Evolutionary conservation across 228 moss, liverwort and hornwort genomes (phyloP).

Genomic region (Sphagnum magellanicum): DNA sequence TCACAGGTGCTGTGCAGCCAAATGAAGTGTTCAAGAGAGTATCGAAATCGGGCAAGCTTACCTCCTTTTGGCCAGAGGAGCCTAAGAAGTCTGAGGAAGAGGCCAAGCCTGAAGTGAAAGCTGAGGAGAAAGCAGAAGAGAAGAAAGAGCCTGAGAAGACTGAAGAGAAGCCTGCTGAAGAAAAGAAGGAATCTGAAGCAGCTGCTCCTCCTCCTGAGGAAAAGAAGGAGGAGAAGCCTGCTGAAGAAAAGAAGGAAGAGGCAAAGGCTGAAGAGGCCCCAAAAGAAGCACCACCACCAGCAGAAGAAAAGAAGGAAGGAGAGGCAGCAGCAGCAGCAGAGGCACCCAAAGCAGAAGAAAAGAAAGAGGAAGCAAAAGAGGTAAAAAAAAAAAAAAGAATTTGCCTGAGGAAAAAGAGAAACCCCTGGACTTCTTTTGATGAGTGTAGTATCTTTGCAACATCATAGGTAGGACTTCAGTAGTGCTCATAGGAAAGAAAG

Average conservation of each 20-base stretch:
- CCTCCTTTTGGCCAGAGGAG: slow-evolving; percentile 24
- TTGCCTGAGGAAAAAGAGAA: too few species aligned
- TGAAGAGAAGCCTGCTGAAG: slow-evolving; percentile 1
- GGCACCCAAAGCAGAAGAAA: too few species aligned
- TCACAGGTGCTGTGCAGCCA: slow-evolving; percentile 30
- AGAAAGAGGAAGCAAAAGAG: too few species aligned
- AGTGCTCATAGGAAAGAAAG: too few species aligned
- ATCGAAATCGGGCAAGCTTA: slow-evolving; percentile 43
- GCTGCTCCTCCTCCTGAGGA: not conserved
- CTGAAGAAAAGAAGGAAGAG: slow-evolving; percentile 15
- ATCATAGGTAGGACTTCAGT: too few species aligned
- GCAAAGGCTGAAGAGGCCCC: not conserved
- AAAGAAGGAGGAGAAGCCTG: not conserved
- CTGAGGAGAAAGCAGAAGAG: slow-evolving; percentile 9
- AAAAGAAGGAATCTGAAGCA: not conserved
- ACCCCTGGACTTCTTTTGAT: too few species aligned
- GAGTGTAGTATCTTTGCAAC: too few species aligned
- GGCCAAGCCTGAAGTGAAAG: slow-evolving; percentile 12
- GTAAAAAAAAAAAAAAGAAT: too few species aligned
- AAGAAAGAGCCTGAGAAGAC: slow-evolving; percentile 2
- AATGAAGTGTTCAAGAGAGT: slow-evolving; percentile 45
- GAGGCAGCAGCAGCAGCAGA: not conserved
- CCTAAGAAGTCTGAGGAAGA: slow-evolving; percentile 13
- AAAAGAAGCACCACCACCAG: too few species aligned
- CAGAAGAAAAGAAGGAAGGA: slow-evolving; percentile 3